These are phyloP conservation scores for Pezicula radicicola DNA, from an alignment of 2,329 filamentous ascomycete genomes.

Conservation along the genomic window DNA sequence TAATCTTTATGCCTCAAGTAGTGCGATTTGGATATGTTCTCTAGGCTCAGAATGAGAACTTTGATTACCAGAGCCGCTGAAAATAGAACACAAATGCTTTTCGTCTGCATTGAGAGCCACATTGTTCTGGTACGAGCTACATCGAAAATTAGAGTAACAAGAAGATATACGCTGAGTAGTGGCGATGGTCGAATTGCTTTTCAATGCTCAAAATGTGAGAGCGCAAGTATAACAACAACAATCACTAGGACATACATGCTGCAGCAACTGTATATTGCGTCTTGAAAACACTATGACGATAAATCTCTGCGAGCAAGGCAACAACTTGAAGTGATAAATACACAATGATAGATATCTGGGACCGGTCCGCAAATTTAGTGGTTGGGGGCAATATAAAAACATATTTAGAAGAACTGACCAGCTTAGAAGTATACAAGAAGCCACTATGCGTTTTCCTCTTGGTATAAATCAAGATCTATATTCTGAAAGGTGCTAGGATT, in stretches of 20 bases:
- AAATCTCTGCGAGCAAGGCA: too few relatives aligned
- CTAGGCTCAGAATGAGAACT: conserved; percentile 12
- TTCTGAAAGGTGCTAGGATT: neutral
- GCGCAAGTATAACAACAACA: neutral
- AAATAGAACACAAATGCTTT: neutral
- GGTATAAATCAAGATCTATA: neutral
- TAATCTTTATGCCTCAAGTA: conserved; percentile 3
- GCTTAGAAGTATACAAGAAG: conserved; percentile 1
- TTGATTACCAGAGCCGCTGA: conserved; percentile 2
- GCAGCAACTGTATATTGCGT: conserved; percentile 11
- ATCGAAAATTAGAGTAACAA: neutral
- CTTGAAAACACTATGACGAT: too few relatives aligned
- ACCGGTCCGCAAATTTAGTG: too few relatives aligned
- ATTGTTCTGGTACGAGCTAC: neutral
- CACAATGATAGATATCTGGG: too few relatives aligned
- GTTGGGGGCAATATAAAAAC: too few relatives aligned
- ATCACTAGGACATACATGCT: neutral
- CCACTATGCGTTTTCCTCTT: neutral
- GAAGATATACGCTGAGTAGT: neutral
- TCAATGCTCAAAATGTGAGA: neutral
- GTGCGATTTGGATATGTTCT: conserved; percentile 12
- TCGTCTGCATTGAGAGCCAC: neutral
- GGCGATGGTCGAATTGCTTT: neutral
- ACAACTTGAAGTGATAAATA: too few relatives aligned
- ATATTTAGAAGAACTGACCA: too few relatives aligned